Conservation (phyloP, 495 filamentous ascomycete genomes). For the Zalerion maritima region DNA sequence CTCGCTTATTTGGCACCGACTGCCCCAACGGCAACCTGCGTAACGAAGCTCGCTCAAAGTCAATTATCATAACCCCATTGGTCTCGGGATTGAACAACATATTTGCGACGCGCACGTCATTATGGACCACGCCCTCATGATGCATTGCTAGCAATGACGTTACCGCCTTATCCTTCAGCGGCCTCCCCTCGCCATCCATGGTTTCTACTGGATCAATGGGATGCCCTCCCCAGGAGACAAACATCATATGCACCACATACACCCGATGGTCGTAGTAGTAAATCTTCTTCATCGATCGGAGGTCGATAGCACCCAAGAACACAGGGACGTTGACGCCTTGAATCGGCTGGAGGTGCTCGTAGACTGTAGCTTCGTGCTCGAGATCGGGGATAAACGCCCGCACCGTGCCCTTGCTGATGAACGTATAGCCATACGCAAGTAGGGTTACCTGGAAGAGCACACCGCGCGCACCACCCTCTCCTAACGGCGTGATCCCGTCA, state of each 20-base stretch:
- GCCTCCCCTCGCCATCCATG: constrained; percentile 2
- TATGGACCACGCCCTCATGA: constrained; percentile 7
- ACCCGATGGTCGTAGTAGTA: constrained; percentile 25
- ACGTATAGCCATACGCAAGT: constrained; percentile 27
- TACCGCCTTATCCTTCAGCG: not conserved
- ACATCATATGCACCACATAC: constrained; percentile 28
- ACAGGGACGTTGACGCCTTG: constrained; percentile 27
- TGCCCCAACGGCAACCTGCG: constrained; percentile 1
- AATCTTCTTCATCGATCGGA: constrained; percentile 11
- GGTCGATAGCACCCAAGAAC: constrained; percentile 28
- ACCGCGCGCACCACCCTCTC: constrained; percentile 11
- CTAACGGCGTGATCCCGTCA: constrained; percentile 8
- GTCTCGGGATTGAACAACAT: constrained; percentile 7
- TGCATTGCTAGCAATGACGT: constrained; percentile 12
- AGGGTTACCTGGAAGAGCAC: constrained; percentile 28
- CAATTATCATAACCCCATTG: constrained; percentile 10
- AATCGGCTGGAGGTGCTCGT: constrained; percentile 17
- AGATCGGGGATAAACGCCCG: constrained; percentile 18
- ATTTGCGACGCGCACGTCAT: constrained; percentile 10
- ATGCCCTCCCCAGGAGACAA: constrained; percentile 27
- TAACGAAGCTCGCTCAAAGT: constrained; percentile 11
- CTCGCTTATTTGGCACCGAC: constrained; percentile 3
- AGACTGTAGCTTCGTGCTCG: constrained; percentile 25
- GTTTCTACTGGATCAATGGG: constrained; percentile 1
- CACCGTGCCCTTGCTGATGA: constrained; percentile 32